phyloP scores from a whole-genome alignment of 768 basidiomycete genomes.

The Boletus subparvulus region DNA sequence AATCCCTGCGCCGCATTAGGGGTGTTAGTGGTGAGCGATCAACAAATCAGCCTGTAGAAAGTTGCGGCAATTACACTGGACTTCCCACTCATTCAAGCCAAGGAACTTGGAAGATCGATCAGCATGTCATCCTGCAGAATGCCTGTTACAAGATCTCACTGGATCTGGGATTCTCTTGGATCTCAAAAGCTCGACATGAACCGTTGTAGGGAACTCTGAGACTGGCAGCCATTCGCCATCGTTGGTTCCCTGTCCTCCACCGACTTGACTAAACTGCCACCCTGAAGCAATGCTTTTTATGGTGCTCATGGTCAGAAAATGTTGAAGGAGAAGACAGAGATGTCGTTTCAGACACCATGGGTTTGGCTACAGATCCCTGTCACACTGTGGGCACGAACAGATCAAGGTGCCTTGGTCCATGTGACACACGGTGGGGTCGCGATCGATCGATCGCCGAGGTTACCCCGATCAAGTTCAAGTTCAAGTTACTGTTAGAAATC shows the following conservation, averaged over 20 bases:
- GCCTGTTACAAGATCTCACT: conserved; percentile 42
- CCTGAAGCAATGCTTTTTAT: conserved; percentile 37
- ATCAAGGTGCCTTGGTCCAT: background rate
- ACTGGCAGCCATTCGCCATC: conserved; percentile 66
- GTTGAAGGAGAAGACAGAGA: background rate
- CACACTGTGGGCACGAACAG: background rate
- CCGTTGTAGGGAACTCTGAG: conserved; percentile 75
- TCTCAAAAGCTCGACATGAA: conserved; percentile 83
- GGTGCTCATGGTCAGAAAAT: conserved; percentile 15
- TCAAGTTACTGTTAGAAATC: too few relatives aligned
- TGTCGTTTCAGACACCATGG: background rate
- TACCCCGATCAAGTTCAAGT: conserved; percentile 5
- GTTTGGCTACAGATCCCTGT: conserved; percentile 2
- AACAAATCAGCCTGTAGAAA: background rate
- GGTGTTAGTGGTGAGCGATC: background rate
- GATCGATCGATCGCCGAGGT: conserved; percentile 9
- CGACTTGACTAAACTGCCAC: conserved; percentile 71
- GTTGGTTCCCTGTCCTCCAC: conserved; percentile 56
- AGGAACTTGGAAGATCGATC: conserved; percentile 49
- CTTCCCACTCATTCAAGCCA: conserved; percentile 83
- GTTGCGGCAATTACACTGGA: conserved; percentile 64
- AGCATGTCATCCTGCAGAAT: conserved; percentile 2
- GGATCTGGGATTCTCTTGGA: conserved; percentile 78
- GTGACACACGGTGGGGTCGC: background rate
- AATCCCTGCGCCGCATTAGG: conserved; percentile 57